phyloP scores from a whole-genome alignment of 1,139 yeast genomes.

The Nakaseomyces delphensis region DNA sequence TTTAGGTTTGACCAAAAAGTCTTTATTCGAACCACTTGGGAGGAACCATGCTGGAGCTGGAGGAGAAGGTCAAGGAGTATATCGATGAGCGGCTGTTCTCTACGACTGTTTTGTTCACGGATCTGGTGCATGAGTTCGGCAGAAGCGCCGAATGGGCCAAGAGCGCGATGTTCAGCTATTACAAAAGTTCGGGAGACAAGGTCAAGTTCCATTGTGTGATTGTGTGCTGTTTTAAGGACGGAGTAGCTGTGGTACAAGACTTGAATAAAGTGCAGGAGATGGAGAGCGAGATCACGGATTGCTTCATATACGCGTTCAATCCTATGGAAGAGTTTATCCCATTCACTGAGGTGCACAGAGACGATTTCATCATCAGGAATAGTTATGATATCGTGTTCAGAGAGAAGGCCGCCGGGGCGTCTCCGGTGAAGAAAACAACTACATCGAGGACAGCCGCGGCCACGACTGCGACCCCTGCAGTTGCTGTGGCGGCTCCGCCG shows the following conservation, averaged over 20 bases:
- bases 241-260: conserved; percentile 21
- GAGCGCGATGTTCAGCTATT: conserved; percentile 24
- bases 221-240: conserved; percentile 19
- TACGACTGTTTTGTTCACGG: conserved; percentile 26
- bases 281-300: conserved; percentile 19
- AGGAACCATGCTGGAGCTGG: not conserved
- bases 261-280: conserved; percentile 9
- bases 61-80: conserved; percentile 1
- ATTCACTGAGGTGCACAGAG: conserved; percentile 15
- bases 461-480: not conserved
- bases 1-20: no score
- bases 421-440: conserved; percentile 8
- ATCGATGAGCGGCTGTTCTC: conserved; percentile 22
- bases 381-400: conserved; percentile 14
- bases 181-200: conserved; percentile 17
- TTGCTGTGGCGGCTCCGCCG: not conserved
- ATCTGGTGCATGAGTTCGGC: conserved; percentile 22
- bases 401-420: not conserved
- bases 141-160: conserved; percentile 25
- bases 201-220: conserved; percentile 26
- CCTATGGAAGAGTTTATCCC: conserved; percentile 27
- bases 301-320: conserved; percentile 30
- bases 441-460: conserved; percentile 11
- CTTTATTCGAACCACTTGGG: no score
- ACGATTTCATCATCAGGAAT: conserved; percentile 16